Percentiles rank a stretch among this genome's conserved stretches.
Evolutionary conservation across 768 basidiomycete genomes (phyloP).

Genomic region (Trametes villosa): DNA sequence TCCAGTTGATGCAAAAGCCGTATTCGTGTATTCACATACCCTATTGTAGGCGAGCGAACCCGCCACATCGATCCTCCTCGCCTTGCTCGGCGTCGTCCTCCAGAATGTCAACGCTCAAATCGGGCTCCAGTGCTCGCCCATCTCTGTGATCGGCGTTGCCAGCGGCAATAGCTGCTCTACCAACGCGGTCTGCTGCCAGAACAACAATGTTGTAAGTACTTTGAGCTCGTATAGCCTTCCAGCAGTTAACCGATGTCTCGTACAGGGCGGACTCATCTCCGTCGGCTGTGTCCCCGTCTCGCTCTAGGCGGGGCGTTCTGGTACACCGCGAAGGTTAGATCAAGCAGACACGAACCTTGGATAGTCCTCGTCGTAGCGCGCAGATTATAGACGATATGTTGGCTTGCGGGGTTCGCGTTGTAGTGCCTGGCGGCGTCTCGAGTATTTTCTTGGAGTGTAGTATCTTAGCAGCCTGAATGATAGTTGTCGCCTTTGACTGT

Average conservation of each 20-base stretch:
- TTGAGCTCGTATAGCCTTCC: not conserved
- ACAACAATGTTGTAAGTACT: constrained; percentile 13
- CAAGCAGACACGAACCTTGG: no score
- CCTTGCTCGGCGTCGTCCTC: not conserved
- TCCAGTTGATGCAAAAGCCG: not conserved
- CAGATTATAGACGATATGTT: no score
- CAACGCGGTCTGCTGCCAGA: constrained; percentile 9
- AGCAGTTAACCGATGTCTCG: not conserved
- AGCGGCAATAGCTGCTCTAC: not conserved
- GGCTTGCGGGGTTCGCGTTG: no score
- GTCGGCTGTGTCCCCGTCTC: constrained; percentile 23
- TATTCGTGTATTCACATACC: not conserved
- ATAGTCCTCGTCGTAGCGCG: no score
- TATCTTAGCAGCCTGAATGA: no score
- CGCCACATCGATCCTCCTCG: not conserved
- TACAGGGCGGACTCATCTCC: constrained; percentile 22
- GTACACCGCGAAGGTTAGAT: no score
- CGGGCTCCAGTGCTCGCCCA: constrained; percentile 15
- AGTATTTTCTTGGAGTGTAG: no score
- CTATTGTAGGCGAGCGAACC: not conserved
- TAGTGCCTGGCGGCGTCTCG: no score
- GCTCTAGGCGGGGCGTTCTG: constrained; percentile 6
- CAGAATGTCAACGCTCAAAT: constrained; percentile 3
- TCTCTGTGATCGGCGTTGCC: constrained; percentile 13
- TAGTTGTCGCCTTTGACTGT: no score